Base-by-base conservation (phyloP, 2,329 filamentous ascomycete species). In the Fusarium proliferatum region DNA sequence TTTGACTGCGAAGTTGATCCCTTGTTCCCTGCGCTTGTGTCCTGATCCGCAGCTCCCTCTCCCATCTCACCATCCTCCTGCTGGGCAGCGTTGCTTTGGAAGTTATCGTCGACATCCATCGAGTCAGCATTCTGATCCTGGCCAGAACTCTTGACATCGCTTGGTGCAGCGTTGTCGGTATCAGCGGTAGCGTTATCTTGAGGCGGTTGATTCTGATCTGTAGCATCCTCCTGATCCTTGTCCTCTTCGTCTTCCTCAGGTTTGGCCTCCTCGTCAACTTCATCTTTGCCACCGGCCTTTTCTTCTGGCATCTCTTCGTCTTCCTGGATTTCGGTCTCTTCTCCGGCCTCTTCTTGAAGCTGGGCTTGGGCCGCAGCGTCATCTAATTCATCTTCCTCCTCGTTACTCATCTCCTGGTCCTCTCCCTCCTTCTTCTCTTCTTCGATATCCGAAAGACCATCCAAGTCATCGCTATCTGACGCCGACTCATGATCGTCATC, bases 11-110 rank as follows among this genome's bases (percentile, higher is more conserved):
- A 87, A 23, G 86, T 82, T 12, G 83, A 85, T 17, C 91, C 92
- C 73, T 93, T 89, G 77, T 90, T 89, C n/a, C 90, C 89, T 33
- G 89, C 85, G 6, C 88, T 88, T 33, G 89, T 88, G 67, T 92
- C 87, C 72, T 92, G 86, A 55, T 93, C 89, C 10, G 91, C 88
- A 2, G 89, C 86, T 16, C 89, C 86, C 30, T 93, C 90, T 62
- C 91, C 91, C 80, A 90, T 86, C 28, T 91, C 88, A 21, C 92
- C 92, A 61, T 90, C 87, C 26, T 94, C 90, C 68, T 88, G 88
- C 76, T 93, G 89, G 6, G 91, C 87, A 43, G 87, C 86, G 57
- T 90, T 89, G 68, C 85, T 86, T 73, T 89, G 84, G 45, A 90
- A 87, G 46, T 90, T 86, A 60, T 91, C 88, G 28, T 92, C 88